Base-by-base conservation (phyloP, 176 grass and related monocot species). In the Avena insularis region DNA sequence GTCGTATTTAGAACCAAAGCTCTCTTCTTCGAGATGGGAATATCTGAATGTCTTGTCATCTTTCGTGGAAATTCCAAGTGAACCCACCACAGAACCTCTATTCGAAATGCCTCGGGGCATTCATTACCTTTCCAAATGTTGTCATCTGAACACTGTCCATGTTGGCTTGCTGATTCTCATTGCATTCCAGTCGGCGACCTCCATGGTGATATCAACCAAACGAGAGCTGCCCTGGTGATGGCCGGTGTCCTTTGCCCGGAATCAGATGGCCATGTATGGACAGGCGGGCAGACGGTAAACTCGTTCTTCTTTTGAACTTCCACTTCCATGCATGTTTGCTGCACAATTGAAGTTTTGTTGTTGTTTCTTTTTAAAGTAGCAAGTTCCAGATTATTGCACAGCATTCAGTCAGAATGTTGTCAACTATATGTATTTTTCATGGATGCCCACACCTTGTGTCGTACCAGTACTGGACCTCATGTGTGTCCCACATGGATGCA, bases 181-280 rank as follows among this genome's bases (percentile, higher is more conserved):
- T 16, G 25, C 23, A 51, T 85, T 16, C 38, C 90, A 98, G 96
- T 98, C 54, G 97, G 97, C 4, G 97, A 99, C 79, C 84, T 96
- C 80, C 97, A 99, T 47, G 97, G 97, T 1, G 97, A 99, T 82
- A 80, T 99, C 17, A 77, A 84, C 85, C 94, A 99, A 75, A 96
- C 94, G 36, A 83, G 89, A 40, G 65, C 82, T 31, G 97, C 94
- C 31, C 89, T 99, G 20, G 71, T 85, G 84, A 78, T 93, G 79
- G 92, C 97, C 45, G 94, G 97, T 12, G 77, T 99, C 65, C 81
- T 99, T 47, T 93, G 92, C 85, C 25, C 81, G 21, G 78, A 94
- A 78, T 69, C 83, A 45, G 80, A 96, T 74, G 77, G 74, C 49
- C 88, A 87, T 77, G 70, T 93, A 1, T 96, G 94, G 94, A 99